These are phyloP conservation scores for Tuctoria greenei DNA, from an alignment of 176 grass and related monocot species.

Conservation along the genomic window DNA sequence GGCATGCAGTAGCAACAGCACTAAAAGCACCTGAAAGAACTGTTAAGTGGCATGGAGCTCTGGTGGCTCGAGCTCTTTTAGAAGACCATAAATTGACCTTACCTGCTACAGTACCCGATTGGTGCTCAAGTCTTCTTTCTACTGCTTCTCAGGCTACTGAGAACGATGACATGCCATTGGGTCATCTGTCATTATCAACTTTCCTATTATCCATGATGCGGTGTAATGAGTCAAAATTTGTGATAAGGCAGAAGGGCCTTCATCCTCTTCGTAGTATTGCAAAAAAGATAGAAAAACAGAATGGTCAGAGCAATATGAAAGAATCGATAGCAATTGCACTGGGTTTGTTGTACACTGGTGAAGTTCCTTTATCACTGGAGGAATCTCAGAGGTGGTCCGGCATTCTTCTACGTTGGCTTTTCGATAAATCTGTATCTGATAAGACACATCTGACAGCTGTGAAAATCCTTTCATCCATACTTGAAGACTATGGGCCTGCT, in stretches of 20 bases:
- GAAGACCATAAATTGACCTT: constrained; percentile 66
- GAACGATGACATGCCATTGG: constrained; percentile 71
- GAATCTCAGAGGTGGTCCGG: constrained; percentile 94
- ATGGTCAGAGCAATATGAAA: constrained; percentile 58
- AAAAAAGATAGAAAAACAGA: constrained; percentile 77
- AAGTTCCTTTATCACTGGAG: constrained; percentile 79
- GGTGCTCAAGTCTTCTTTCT: constrained; percentile 87
- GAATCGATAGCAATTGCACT: constrained; percentile 72
- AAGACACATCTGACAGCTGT: constrained; percentile 60
- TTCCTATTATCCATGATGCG: constrained; percentile 80
- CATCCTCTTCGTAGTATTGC: constrained; percentile 78
- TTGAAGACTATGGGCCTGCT: constrained; percentile 78
- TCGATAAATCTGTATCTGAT: constrained; percentile 75
- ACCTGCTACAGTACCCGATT: constrained; percentile 72
- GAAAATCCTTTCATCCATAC: constrained; percentile 82
- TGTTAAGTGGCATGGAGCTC: constrained; percentile 91
- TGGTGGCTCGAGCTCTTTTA: constrained; percentile 80
- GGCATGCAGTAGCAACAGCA: constrained; percentile 73
- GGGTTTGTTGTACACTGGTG: constrained; percentile 71
- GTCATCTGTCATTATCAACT: constrained; percentile 76
- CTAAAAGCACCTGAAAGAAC: constrained; percentile 88
- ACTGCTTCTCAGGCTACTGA: constrained; percentile 85
- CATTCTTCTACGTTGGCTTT: constrained; percentile 85
- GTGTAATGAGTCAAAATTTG: constrained; percentile 74
- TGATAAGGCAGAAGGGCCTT: constrained; percentile 82